Conservation (phyloP, 2,329 filamentous ascomycete species). For the Alternaria rosae region DNA sequence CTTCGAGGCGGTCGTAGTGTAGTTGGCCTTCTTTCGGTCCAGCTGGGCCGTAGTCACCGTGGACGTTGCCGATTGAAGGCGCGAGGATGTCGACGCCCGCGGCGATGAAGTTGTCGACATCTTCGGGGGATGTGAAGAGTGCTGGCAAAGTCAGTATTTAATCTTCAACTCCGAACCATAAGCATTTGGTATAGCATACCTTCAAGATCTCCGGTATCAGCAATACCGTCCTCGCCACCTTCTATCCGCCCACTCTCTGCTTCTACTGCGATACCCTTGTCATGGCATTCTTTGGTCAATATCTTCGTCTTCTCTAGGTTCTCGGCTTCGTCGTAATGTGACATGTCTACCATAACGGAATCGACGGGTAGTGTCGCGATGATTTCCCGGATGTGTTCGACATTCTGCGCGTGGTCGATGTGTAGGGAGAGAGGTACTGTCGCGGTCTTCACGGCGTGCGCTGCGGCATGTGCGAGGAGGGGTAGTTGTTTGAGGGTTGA, state of each 20-base stretch:
- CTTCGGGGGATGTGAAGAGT: slow-evolving; percentile 70
- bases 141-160: slow-evolving; percentile 23
- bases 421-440: slow-evolving; percentile 56
- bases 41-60: slow-evolving; percentile 73
- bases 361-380: slow-evolving; percentile 66
- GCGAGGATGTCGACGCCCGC: slow-evolving; percentile 77
- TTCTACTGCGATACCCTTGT: slow-evolving; percentile 70
- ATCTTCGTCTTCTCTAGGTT: slow-evolving; percentile 70
- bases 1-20: slow-evolving; percentile 41
- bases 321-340: slow-evolving; percentile 74
- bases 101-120: slow-evolving; percentile 72
- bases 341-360: slow-evolving; percentile 80
- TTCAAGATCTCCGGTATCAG: slow-evolving; percentile 69
- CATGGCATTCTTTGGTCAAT: slow-evolving; percentile 68
- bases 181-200: slow-evolving; percentile 44
- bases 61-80: slow-evolving; percentile 77
- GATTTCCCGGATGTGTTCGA: slow-evolving; percentile 52
- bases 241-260: slow-evolving; percentile 75
- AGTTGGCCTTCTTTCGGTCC: slow-evolving; percentile 54
- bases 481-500: slow-evolving; percentile 73
- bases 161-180: not conserved
- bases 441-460: slow-evolving; percentile 51
- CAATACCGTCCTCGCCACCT: slow-evolving; percentile 76
- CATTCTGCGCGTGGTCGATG: slow-evolving; percentile 57
- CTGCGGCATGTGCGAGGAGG: slow-evolving; percentile 54